These are phyloP conservation scores for Kuraishia ogatae DNA, from an alignment of 805 yeast genomes.

Conservation along the genomic window DNA sequence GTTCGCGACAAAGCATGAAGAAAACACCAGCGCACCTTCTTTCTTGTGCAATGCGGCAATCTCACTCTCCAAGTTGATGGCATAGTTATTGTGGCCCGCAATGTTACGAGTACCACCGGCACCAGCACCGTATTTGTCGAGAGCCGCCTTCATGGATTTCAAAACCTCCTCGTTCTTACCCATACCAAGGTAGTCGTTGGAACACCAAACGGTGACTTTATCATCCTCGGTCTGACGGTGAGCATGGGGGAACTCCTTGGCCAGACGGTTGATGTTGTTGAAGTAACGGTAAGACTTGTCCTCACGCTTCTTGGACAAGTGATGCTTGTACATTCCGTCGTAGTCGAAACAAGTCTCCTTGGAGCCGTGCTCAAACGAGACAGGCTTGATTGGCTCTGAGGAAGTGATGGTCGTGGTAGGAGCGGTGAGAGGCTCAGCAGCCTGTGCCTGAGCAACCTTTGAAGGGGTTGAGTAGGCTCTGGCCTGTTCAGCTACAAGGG, in stretches of 20 bases:
- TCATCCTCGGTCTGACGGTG: conserved; percentile 69
- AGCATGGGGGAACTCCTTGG: conserved; percentile 88
- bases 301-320: conserved; percentile 62
- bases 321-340: conserved; percentile 56
- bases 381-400: conserved; percentile 5
- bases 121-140: conserved; percentile 92
- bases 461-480: conserved; percentile 40
- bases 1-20: conserved; percentile 94
- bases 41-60: conserved; percentile 88
- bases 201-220: conserved; percentile 97
- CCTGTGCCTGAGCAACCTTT: conserved; percentile 34
- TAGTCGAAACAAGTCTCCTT: conserved; percentile 59
- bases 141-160: conserved; percentile 65
- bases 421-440: conserved; percentile 28
- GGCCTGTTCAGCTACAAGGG: conserved; percentile 34
- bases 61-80: conserved; percentile 80
- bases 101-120: conserved; percentile 99
- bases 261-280: conserved; percentile 94
- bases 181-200: conserved; percentile 96
- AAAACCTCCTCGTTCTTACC: conserved; percentile 72
- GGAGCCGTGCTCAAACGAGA: conserved; percentile 27
- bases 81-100: conserved; percentile 93
- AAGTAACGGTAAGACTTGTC: conserved; percentile 94
- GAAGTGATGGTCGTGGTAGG: conserved; percentile 5
- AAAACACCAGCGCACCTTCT: conserved; percentile 90